A percentile compares a stretch with the other conserved stretches of the same genome.
These are phyloP conservation scores for Xylariaceae sp. DNA, from an alignment of 2,329 filamentous ascomycete species.

Conservation along the genomic window DNA sequence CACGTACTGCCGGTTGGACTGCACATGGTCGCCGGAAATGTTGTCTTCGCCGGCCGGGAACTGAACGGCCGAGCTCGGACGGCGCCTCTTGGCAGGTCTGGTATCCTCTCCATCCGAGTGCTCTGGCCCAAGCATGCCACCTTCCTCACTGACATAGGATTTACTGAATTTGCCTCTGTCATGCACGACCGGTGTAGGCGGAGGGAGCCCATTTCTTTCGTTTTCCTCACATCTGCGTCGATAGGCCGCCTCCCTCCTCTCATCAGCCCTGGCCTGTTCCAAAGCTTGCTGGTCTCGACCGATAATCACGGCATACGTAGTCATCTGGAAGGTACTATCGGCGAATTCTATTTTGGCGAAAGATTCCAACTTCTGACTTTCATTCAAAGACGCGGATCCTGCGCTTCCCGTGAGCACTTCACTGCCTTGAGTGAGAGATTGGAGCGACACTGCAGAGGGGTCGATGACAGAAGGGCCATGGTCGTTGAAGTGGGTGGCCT, in stretches of 20 bases:
- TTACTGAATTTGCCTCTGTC: conserved; percentile 54
- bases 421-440: conserved; percentile 30
- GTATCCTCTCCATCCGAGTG: conserved; percentile 48
- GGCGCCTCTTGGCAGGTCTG: conserved; percentile 41
- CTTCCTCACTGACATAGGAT: conserved; percentile 63
- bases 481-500: conserved; percentile 25
- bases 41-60: conserved; percentile 40
- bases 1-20: conserved; percentile 55
- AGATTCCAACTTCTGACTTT: conserved; percentile 44
- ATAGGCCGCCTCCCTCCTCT: conserved; percentile 43
- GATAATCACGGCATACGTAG: conserved; percentile 65
- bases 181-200: conserved; percentile 44
- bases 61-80: conserved; percentile 39
- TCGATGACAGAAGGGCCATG: conserved; percentile 29
- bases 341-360: conserved; percentile 62
- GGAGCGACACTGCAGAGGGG: conserved; percentile 32
- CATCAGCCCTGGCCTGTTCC: conserved; percentile 48
- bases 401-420: conserved; percentile 30
- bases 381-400: conserved; percentile 32
- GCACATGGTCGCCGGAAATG: conserved; percentile 38
- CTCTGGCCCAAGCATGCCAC: conserved; percentile 61
- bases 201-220: conserved; percentile 43
- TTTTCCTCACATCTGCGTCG: conserved; percentile 43
- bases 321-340: conserved; percentile 75
- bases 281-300: conserved; percentile 62